phyloP scores from a whole-genome alignment of 2,329 filamentous ascomycete genomes.

The Pseudocercospora vitis region DNA sequence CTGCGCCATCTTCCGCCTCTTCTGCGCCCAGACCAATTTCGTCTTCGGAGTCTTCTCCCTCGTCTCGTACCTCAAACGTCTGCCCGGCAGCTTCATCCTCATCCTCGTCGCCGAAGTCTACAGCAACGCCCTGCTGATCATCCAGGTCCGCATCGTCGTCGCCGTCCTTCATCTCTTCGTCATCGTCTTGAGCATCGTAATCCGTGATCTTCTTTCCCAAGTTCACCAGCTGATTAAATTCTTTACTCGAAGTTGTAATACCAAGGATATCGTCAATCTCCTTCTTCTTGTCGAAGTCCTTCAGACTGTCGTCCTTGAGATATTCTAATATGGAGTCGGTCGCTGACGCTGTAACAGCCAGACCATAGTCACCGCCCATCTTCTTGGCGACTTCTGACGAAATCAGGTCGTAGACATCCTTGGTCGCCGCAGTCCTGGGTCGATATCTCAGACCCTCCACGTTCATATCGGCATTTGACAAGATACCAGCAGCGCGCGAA shows the following conservation, averaged over 20 bases:
- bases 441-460: constrained; percentile 91
- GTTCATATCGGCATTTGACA: constrained; percentile 79
- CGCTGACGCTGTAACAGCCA: constrained; percentile 88
- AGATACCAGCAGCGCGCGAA: constrained; percentile 70
- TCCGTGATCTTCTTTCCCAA: constrained; percentile 98
- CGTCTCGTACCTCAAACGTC: constrained; percentile 82
- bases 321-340: constrained; percentile 89
- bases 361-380: constrained; percentile 89
- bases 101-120: constrained; percentile 90
- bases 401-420: constrained; percentile 91
- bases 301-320: constrained; percentile 91
- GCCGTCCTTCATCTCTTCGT: constrained; percentile 76
- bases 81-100: constrained; percentile 76
- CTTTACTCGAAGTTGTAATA: constrained; percentile 75
- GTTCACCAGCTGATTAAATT: constrained; percentile 96
- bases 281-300: constrained; percentile 98
- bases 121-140: constrained; percentile 92
- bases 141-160: constrained; percentile 72
- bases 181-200: constrained; percentile 94
- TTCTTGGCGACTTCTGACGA: constrained; percentile 84
- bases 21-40: constrained; percentile 48
- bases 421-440: constrained; percentile 85
- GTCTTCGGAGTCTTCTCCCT: constrained; percentile 74
- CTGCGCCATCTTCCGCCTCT: constrained; percentile 49
- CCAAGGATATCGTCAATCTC: constrained; percentile 93